These are phyloP conservation scores for Bjerkandera adusta DNA, from an alignment of 1,284 basidiomycete species.

Conservation along the genomic window DNA sequence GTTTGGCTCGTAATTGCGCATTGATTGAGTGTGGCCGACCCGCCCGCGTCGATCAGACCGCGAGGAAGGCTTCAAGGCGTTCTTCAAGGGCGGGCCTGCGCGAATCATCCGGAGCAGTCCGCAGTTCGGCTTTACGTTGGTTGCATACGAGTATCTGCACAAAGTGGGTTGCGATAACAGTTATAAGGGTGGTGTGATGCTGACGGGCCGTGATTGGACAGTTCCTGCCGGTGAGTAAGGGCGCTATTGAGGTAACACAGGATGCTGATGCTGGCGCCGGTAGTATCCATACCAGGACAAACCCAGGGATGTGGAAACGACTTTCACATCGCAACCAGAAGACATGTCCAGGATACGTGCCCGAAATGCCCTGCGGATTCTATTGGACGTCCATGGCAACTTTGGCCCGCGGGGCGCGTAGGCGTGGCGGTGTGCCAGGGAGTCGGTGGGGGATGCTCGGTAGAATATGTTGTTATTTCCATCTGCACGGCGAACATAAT, in stretches of 20 bases:
- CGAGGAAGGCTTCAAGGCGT: slow-evolving; percentile 85
- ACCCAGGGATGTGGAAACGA: slow-evolving; percentile 62
- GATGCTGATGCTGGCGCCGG: slow-evolving; percentile 24
- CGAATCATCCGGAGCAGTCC: slow-evolving; percentile 86
- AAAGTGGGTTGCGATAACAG: slow-evolving; percentile 40
- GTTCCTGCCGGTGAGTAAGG: slow-evolving; percentile 18
- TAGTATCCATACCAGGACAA: slow-evolving; percentile 79
- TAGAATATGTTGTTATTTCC: slow-evolving; percentile 1
- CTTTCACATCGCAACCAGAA: slow-evolving; percentile 69
- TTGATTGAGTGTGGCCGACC: slow-evolving; percentile 6
- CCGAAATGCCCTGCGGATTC: slow-evolving; percentile 89
- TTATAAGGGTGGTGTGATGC: slow-evolving; percentile 1
- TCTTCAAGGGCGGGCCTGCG: slow-evolving; percentile 96
- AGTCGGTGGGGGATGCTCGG: background rate
- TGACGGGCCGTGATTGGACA: slow-evolving; percentile 3
- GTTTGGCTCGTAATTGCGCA: background rate
- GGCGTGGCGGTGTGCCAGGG: no score
- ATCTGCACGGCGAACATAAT: background rate
- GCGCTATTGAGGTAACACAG: slow-evolving; percentile 12
- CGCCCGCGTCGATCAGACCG: slow-evolving; percentile 45
- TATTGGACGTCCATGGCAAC: slow-evolving; percentile 82
- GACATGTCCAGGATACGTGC: slow-evolving; percentile 88
- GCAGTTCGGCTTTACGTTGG: slow-evolving; percentile 92
- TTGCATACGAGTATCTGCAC: slow-evolving; percentile 83
- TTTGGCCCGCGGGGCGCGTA: slow-evolving; percentile 40